Evolutionary conservation across 169 alveolate species (phyloP), one percentile per base, ranked within the genome.

Genomic region (Cyclospora cayetanensis): DNA sequence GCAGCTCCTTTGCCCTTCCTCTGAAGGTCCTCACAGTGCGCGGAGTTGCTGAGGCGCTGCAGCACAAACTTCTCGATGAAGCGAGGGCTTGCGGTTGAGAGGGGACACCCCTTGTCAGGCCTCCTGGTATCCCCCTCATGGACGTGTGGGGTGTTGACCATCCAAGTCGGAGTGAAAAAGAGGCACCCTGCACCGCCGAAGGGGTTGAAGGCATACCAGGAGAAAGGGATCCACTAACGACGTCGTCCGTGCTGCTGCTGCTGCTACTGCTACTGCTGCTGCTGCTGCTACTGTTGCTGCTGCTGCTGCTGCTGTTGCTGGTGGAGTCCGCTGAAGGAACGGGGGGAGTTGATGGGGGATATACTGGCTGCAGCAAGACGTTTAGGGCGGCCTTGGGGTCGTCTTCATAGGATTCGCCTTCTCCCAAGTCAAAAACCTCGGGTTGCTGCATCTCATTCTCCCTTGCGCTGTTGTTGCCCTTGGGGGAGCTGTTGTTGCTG

Each of bases 221-320:
- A 12, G 72, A 60, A n/a, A 60, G 72, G 72, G 72, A 60, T 20
- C 35, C 27, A n/a, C 15, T 20, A 15, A 60, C 72, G 5, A n/a
- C 79, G 31, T 31, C 31, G 79, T 29, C 79, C 46, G 42, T 31
- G 46, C 79, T 66, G 79, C 79, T 66, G 79, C 79, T 66, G 77
- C 77, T 55, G 70, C 70, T 55, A 29, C 70, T 55, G 34, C 42
- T 65, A 43, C 79, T 31, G 79, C 79, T 66, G 79, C 79, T 66
- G 79, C 52, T 31, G 18, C 25, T 15, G 46, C 35, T 25, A n/a
- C 79, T 66, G 77, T 42, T 55, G 70, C 70, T 55, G 70, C 70
- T 55, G 34, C 42, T 65, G 79, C 79, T 31, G 79, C 79, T 66
- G 79, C 79, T 66, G 79, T 37, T 31, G 18, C 25, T 15, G 46